Evolutionary conservation across 441 rosid genomes (phyloP).

Genomic region (Arabidopsis lyrata): DNA sequence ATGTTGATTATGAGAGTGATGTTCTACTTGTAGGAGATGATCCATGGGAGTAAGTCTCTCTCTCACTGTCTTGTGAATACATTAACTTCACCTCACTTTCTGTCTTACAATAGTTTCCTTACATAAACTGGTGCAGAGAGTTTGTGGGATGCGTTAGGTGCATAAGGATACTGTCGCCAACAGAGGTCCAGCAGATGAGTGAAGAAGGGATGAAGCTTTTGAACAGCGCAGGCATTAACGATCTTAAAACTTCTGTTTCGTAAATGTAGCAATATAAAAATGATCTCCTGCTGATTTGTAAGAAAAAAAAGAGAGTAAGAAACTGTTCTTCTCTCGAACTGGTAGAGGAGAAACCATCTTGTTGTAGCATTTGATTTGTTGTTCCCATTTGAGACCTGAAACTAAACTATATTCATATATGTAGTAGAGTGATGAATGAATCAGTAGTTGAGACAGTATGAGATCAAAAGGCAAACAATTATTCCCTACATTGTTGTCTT

Average conservation of each 20-base stretch:
- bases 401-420: constrained; percentile 36
- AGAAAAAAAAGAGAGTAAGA: background rate
- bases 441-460: background rate
- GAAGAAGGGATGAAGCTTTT: constrained; percentile 98
- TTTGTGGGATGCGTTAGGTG: constrained; percentile 97
- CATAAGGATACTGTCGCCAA: constrained; percentile 94
- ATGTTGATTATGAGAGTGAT: constrained; percentile 95
- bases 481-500: background rate
- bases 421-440: constrained; percentile 24
- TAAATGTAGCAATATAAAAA: constrained; percentile 28
- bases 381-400: constrained; percentile 29
- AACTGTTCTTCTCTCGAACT: constrained; percentile 26
- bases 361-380: constrained; percentile 43
- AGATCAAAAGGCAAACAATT: background rate
- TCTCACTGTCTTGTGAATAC: background rate
- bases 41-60: constrained; percentile 93
- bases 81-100: constrained; percentile 9
- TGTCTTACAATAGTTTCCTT: constrained; percentile 9
- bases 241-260: constrained; percentile 49
- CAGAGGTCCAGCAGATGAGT: constrained; percentile 98
- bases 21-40: constrained; percentile 98
- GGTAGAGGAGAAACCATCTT: constrained; percentile 29
- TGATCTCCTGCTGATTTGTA: background rate
- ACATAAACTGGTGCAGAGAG: constrained; percentile 58
- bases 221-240: constrained; percentile 70